These are phyloP conservation scores for Austroboletus eburneus DNA, from an alignment of 768 basidiomycete species.

Conservation along the genomic window DNA sequence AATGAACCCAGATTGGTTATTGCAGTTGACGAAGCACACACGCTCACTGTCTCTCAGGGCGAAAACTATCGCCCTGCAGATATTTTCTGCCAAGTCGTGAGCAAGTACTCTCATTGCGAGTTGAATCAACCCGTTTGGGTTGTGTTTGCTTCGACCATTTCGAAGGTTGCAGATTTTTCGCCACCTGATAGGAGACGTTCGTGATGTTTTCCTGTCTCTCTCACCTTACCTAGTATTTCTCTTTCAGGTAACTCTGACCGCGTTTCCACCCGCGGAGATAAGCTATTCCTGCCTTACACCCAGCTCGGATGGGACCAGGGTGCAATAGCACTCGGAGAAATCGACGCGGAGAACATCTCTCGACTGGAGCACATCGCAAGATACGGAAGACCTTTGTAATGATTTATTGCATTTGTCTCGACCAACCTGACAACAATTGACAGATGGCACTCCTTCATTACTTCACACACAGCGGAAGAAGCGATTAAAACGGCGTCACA, in stretches of 20 bases:
- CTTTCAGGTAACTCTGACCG: no score
- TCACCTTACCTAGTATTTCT: no score
- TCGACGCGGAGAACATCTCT: background rate
- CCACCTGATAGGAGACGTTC: no score
- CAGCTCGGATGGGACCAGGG: slow-evolving; percentile 19
- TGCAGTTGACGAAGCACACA: no score
- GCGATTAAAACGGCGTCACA: background rate
- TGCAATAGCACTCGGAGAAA: no score
- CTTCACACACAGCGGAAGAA: background rate
- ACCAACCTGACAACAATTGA: background rate
- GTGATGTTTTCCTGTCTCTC: no score
- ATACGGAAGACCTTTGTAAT: slow-evolving; percentile 1
- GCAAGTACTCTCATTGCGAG: slow-evolving; percentile 3
- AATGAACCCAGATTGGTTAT: no score
- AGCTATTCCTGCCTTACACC: slow-evolving; percentile 6
- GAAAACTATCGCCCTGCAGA: no score
- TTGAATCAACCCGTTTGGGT: slow-evolving; percentile 12
- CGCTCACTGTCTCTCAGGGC: no score
- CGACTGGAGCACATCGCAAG: background rate
- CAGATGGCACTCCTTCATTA: background rate
- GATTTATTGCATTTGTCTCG: background rate
- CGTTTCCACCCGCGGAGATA: background rate
- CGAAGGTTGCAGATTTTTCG: slow-evolving; percentile 4
- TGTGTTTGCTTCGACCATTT: slow-evolving; percentile 14
- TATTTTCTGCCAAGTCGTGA: no score